These are phyloP conservation scores for Schoenoplectus tabernaemontani DNA, from an alignment of 202 grass and related monocot genomes.

Conservation along the genomic window DNA sequence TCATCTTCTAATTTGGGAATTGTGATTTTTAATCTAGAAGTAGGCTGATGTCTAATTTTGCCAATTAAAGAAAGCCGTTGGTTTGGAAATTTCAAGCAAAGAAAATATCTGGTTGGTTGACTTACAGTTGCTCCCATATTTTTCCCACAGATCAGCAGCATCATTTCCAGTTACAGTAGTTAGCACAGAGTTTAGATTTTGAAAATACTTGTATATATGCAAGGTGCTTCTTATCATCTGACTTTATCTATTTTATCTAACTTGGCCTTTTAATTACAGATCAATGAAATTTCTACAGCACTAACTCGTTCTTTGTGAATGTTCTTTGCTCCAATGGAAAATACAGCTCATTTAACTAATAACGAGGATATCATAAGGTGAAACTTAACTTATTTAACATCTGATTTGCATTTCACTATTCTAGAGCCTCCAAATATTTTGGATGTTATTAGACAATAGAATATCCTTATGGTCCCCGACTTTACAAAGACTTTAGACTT, in stretches of 20 bases:
- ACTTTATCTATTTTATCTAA: not conserved
- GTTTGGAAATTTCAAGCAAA: not conserved
- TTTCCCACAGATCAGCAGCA: not conserved
- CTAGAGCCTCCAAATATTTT: not conserved
- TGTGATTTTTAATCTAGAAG: not conserved
- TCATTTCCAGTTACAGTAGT: not conserved
- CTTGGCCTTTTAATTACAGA: conserved; percentile 6
- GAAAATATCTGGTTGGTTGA: not conserved
- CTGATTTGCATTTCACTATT: not conserved
- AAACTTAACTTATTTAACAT: not conserved
- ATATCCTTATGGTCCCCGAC: not conserved
- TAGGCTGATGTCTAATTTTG: not conserved
- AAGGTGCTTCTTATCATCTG: not conserved
- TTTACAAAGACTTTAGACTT: not conserved
- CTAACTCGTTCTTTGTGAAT: not conserved
- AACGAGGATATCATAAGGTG: not conserved
- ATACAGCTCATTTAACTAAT: not conserved
- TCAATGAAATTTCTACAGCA: not conserved
- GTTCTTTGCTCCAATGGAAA: not conserved
- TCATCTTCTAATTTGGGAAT: not conserved
- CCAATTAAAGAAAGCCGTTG: not conserved
- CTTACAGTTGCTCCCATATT: not conserved
- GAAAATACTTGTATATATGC: not conserved
- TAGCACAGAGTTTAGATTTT: not conserved
- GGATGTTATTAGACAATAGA: not conserved